phyloP scores from a whole-genome alignment of 2,329 filamentous ascomycete genomes.

The Hymenoscyphus scutula region DNA sequence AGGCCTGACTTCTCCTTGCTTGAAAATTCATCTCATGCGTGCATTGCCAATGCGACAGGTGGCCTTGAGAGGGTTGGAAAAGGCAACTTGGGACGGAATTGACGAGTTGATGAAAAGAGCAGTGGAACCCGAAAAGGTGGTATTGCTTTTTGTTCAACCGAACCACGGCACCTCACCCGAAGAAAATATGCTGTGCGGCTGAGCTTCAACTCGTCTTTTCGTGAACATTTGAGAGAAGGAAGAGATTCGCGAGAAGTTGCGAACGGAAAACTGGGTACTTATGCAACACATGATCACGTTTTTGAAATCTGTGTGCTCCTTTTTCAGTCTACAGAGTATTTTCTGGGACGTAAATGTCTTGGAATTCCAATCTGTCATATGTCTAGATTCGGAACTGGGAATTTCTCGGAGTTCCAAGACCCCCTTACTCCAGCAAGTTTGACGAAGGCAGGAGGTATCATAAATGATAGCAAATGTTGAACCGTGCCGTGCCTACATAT shows the following conservation, averaged over 20 bases:
- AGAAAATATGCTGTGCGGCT: neutral
- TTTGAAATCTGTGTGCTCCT: neutral
- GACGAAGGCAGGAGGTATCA: too few species aligned
- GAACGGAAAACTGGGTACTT: neutral
- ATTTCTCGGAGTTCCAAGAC: neutral
- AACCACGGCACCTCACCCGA: slow-evolving; percentile 1
- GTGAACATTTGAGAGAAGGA: neutral
- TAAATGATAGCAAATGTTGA: too few species aligned
- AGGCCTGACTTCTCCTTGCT: slow-evolving; percentile 1
- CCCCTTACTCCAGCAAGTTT: too few species aligned
- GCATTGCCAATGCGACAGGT: neutral
- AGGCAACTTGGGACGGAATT: neutral
- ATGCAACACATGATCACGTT: neutral
- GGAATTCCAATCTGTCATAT: neutral
- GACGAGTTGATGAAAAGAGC: neutral
- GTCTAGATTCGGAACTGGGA: neutral
- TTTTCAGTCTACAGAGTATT: neutral
- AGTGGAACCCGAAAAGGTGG: neutral
- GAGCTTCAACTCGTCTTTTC: neutral
- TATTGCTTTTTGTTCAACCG: slow-evolving; percentile 1
- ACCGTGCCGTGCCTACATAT: too few species aligned
- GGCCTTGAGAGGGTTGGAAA: neutral
- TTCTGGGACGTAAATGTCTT: neutral
- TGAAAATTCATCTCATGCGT: neutral
- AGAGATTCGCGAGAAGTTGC: neutral